A percentile compares a stretch with the other conserved stretches of the same genome.
phyloP scores from a whole-genome alignment of 1,284 basidiomycete genomes.

The Sporisorium graminicola region DNA sequence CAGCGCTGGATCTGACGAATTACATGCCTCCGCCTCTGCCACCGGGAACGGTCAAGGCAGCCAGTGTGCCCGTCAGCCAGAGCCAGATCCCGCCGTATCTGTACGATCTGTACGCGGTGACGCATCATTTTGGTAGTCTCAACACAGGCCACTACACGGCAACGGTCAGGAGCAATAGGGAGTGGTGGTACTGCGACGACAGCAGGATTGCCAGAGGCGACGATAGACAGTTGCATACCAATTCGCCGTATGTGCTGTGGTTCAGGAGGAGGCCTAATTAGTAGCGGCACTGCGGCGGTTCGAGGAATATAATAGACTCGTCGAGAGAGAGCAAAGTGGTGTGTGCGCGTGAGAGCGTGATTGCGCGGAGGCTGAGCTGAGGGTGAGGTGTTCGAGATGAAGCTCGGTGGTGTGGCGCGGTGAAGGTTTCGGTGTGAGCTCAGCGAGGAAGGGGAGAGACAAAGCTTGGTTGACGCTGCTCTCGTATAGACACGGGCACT shows the following conservation, averaged over 20 bases:
- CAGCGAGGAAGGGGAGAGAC: no score
- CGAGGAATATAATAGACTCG: no score
- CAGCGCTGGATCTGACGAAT: conserved; percentile 85
- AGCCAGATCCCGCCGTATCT: conserved; percentile 67
- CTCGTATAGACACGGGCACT: no score
- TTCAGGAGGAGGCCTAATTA: conserved; percentile 48
- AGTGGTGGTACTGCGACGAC: conserved; percentile 69
- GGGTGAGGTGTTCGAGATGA: no score
- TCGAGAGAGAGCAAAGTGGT: no score
- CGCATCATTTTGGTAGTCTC: conserved; percentile 69
- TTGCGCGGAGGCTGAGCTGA: neutral
- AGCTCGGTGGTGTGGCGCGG: neutral
- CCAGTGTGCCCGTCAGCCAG: conserved; percentile 36
- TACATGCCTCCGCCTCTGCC: conserved; percentile 80
- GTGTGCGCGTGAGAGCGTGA: neutral
- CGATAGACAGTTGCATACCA: conserved; percentile 58
- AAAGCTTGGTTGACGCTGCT: no score
- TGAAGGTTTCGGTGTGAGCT: neutral
- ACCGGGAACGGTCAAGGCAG: conserved; percentile 29
- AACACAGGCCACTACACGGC: conserved; percentile 69
- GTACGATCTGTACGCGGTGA: conserved; percentile 71
- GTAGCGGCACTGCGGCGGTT: neutral
- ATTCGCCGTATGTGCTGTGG: conserved; percentile 65
- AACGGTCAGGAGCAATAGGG: conserved; percentile 56
- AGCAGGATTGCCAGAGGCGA: conserved; percentile 51